Evolutionary conservation across 495 filamentous ascomycete species (phyloP).

Genomic region (Podospora australis): DNA sequence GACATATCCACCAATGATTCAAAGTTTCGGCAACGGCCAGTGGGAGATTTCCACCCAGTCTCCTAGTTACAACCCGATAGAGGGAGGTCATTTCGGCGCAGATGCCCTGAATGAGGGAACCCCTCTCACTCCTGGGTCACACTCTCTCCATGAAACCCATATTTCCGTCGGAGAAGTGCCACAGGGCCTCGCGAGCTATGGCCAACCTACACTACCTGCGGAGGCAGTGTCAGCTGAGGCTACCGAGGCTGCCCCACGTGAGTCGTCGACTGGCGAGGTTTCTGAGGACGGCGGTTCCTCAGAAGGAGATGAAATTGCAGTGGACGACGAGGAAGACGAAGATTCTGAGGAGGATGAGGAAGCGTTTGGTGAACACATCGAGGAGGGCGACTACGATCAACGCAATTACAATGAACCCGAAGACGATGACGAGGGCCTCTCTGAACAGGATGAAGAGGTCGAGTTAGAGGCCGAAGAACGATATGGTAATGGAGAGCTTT

Average conservation of each 20-base stretch:
- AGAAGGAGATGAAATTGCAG: slow-evolving; percentile 7
- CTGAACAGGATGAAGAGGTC: slow-evolving; percentile 34
- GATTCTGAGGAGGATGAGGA: slow-evolving; percentile 19
- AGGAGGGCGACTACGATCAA: slow-evolving; percentile 29
- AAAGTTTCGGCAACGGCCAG: slow-evolving; percentile 14
- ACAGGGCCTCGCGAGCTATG: slow-evolving; percentile 24
- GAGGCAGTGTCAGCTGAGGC: background rate
- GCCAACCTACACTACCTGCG: background rate
- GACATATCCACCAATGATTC: slow-evolving; percentile 5
- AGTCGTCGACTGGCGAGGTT: no score
- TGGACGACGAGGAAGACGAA: slow-evolving; percentile 15
- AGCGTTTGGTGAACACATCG: slow-evolving; percentile 20
- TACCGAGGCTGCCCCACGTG: background rate
- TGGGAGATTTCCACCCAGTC: slow-evolving; percentile 23
- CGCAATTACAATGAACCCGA: slow-evolving; percentile 17
- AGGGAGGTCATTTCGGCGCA: slow-evolving; percentile 20
- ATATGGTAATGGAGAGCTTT: slow-evolving; percentile 34
- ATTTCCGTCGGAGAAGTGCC: slow-evolving; percentile 12
- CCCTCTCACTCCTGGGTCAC: slow-evolving; percentile 3
- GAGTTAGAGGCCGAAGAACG: slow-evolving; percentile 30
- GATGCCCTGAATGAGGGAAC: slow-evolving; percentile 19
- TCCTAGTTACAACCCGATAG: slow-evolving; percentile 19
- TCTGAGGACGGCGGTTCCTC: slow-evolving; percentile 6
- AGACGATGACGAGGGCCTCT: slow-evolving; percentile 29
- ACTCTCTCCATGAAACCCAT: slow-evolving; percentile 5